Evolutionary conservation across 495 filamentous ascomycete genomes (phyloP), one percentile per base, ranked within the genome.

Genomic region (Daldinia caldariorum): DNA sequence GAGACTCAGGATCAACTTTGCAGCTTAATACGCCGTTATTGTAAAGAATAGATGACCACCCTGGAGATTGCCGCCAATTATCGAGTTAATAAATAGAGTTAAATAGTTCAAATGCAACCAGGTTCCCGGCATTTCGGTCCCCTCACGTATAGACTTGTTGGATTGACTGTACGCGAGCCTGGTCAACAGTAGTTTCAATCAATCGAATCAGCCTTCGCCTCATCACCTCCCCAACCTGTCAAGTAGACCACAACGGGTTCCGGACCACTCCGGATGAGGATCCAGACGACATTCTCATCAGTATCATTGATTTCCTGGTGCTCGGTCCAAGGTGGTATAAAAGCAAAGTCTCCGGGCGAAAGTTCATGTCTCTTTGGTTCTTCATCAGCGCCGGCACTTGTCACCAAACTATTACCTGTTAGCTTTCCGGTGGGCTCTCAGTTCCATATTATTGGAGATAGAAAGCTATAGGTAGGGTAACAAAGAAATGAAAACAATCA

Each of bases 251-350:
- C 87, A 2, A 85, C 79, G 1, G 88, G 88, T 53, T 79, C 76
- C 4, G 82, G 70, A 10, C 89, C 89, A 74, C 84, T 86, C 14
- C 88, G 80, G 8, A 84, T 86, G 43, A 90, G 81, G 16, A 90
- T 83, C 86, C 87, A 89, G 32, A 83, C 80, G 12, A 89, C 74
- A 18, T 89, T 85, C 29, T 86, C 84, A 10, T 77, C 70, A 0
- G 82, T 80, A 26, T 90, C 86, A 73, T 91, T 91, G n/a, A 89
- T 76, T 71, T 84, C 84, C 71, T 91, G 89, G 75, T 91, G 88
- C 72, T 91, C 88, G 0, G 84, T 85, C 79, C 82, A 89, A 0
- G 89, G 83, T 0, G 88, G 89, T 29, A 92, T 83, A 51, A 89
- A 80, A 2, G 88, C 89, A 71, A 89, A 90, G 71, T 91, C 89